These are phyloP conservation scores for Ogataea minuta DNA, from an alignment of 805 yeast species.

Conservation along the genomic window DNA sequence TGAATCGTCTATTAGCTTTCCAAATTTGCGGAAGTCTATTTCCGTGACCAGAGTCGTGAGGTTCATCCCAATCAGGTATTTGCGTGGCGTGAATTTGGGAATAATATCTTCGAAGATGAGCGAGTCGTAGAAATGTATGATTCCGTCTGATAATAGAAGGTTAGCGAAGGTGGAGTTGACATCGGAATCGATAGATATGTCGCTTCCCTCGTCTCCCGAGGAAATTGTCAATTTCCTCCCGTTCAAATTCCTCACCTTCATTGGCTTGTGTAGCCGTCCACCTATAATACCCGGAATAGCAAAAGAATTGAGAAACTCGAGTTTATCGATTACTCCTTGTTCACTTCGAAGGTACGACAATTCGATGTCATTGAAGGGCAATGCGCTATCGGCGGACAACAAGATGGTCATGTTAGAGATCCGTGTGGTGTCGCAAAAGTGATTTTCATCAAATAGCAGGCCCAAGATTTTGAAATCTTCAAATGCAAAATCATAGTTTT, in stretches of 20 bases:
- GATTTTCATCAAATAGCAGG: constrained; percentile 16
- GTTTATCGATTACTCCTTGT: constrained; percentile 33
- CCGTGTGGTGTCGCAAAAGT: constrained; percentile 20
- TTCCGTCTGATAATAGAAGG: constrained; percentile 44
- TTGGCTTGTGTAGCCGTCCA: constrained; percentile 34
- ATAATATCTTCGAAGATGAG: constrained; percentile 23
- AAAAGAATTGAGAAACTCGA: constrained; percentile 31
- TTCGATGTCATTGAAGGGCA: constrained; percentile 41
- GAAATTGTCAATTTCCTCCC: constrained; percentile 24
- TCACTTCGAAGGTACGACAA: constrained; percentile 39
- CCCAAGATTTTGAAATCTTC: constrained; percentile 20
- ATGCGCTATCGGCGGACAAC: constrained; percentile 44
- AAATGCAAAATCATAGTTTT: constrained; percentile 16
- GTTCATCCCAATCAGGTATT: constrained; percentile 56
- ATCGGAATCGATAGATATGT: constrained; percentile 36
- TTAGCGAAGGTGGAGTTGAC: constrained; percentile 38
- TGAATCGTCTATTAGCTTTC: constrained; percentile 53
- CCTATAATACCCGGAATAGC: constrained; percentile 45
- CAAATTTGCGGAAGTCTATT: constrained; percentile 56
- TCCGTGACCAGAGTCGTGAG: constrained; percentile 69
- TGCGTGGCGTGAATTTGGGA: constrained; percentile 49
- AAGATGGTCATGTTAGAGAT: constrained; percentile 42
- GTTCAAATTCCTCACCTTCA: constrained; percentile 26
- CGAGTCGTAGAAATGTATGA: constrained; percentile 47
- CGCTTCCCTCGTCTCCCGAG: constrained; percentile 33